Evolutionary conservation across 768 basidiomycete genomes (phyloP), one percentile per base, ranked within the genome.

Genomic region (Hygrophorus russula): DNA sequence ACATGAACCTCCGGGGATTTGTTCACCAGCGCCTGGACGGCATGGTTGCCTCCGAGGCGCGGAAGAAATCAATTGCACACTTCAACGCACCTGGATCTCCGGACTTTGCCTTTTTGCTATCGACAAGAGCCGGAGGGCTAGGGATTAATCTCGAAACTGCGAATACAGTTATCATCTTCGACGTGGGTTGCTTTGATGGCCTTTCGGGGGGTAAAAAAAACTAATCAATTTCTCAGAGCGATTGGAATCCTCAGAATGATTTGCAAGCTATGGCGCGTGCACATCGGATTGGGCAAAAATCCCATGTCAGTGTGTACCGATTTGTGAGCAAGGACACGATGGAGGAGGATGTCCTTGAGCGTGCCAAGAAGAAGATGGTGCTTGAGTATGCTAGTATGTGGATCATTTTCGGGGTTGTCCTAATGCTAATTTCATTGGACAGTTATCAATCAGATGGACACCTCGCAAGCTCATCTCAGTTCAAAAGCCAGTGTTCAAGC

Each of bases 381-480:
- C 70, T 99, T 49, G 96, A 99, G 62, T 96, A 98, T 69, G 96
- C 96, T 34, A 97, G 93, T 97, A 63, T 59, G 92, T 85, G 40
- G 46, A 42, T 44, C 31, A n/a, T 43, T 35, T 41, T 17, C 12
- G 40, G 4, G 13, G 19, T 37, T 19, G 27, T 41, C 36, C 28
- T 33, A 19, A 17, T 44, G 39, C 24, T 30, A 15, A 51, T 37
- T 35, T 49, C 41, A 39, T 42, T 33, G 42, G 11, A n/a, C 59
- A 96, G 92, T 99, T 68, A 97, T 99, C 70, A 96, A 97, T 64
- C 94, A 98, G 66, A 96, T 98, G 87, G 96, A 99, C 65, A 99
- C 96, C 17, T 92, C 93, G 33, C 96, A 97, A 51, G 88, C 89
- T 34, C 89, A 97, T 63, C 78, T 99, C 42, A 82, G 89, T 57